Base-by-base conservation (phyloP, 352 stramenopile genomes). In the Discostella stelligera region DNA sequence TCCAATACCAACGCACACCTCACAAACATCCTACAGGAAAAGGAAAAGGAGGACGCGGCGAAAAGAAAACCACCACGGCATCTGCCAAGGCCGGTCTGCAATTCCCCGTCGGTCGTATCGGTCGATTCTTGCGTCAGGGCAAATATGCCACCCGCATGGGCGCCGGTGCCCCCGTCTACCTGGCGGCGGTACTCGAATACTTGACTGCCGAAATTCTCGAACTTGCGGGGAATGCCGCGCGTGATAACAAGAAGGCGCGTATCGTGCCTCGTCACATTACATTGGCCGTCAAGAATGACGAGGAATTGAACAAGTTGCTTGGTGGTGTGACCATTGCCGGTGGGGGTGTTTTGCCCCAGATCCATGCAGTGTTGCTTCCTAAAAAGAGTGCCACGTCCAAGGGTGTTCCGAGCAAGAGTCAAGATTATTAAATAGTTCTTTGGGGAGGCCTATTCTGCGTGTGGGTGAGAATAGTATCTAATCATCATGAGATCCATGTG, bases 191-290 rank as follows among this genome's bases (percentile, higher is more conserved):
- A 3, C 78, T 96, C 18, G 94, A 97, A 81, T 97, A 96, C 83
- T 83, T 96, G 25, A 94, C 87, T 61, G 94, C 92, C 39, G 94
- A 97, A 79, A 96, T 98, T 73, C 85, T 96, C 49, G 94, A 97
- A 73, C 82, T 97, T 27, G 95, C 95, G 16, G 95, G 95, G 23
- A 96, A 98, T 79, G 94, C 94, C 75, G 95, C 94, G 30, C 88
- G 94, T 71, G 92, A 98, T 80, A 96, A 97, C 92, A 98, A 98
- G 92, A 98, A 98, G 93, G 93, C 87, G 64, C 91, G 95, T 83
- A 98, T 98, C 81, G 95, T 98, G 54, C 96, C 83, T 96, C 30
- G 94, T 64, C 96, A 98, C 90, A 96, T 98, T 65, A 96, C 97
- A 88, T 91, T 98, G 68, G 95, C 95, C 37, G 92, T 98, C 0